These are phyloP conservation scores for Breynia disticha DNA, from an alignment of 441 rosid genomes.

Conservation along the genomic window DNA sequence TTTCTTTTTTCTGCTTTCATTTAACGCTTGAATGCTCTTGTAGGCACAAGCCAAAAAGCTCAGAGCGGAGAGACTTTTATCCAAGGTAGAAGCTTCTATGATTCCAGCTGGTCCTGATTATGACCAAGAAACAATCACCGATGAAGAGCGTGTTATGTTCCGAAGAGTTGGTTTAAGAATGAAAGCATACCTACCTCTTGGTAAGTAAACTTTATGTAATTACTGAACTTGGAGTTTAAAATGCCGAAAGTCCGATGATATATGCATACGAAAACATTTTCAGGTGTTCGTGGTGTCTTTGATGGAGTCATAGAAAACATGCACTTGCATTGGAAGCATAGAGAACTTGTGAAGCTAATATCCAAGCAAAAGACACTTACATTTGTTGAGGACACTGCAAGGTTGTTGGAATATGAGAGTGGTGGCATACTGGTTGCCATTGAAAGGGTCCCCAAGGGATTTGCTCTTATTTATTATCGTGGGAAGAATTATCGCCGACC, in stretches of 20 bases:
- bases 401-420: conserved; percentile 82
- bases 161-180: conserved; percentile 87
- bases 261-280: conserved; percentile 10
- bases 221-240: conserved; percentile 5
- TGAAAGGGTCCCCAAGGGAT: conserved; percentile 87
- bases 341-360: conserved; percentile 92
- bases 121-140: conserved; percentile 92
- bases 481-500: conserved; percentile 92
- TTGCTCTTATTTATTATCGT: conserved; percentile 75
- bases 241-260: conserved; percentile 13
- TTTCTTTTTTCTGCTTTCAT: conserved; percentile 7
- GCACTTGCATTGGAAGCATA: conserved; percentile 98
- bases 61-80: conserved; percentile 75
- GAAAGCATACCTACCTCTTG: conserved; percentile 88
- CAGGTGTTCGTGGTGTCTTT: conserved; percentile 95
- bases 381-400: conserved; percentile 85
- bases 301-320: conserved; percentile 95
- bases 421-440: conserved; percentile 91
- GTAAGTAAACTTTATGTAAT: conserved; percentile 34
- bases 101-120: conserved; percentile 90
- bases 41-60: conserved; percentile 86
- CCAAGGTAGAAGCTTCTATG: conserved; percentile 92
- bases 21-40: conserved; percentile 23
- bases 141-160: conserved; percentile 83
- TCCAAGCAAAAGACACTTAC: conserved; percentile 77